Conservation (phyloP, 371 early-diverging fungal genomes). For the Mucor indicus region DNA sequence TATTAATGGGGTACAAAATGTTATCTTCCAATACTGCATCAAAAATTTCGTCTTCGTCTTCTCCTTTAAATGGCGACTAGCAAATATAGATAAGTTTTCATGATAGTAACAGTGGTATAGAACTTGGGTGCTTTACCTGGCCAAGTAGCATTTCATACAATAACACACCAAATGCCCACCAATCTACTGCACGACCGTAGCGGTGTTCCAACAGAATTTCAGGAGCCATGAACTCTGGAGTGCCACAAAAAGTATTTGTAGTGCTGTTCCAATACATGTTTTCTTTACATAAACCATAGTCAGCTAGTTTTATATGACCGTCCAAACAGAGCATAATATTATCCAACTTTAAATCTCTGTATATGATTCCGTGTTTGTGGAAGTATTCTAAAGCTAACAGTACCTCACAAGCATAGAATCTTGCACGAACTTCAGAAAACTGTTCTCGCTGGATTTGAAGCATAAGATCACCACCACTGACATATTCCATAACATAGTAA, state of each 20-base stretch:
- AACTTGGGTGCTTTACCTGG: slow-evolving; percentile 25
- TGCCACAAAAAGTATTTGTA: slow-evolving; percentile 97
- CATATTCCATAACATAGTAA: slow-evolving; percentile 99
- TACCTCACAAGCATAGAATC: slow-evolving; percentile 97
- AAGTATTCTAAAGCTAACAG: slow-evolving; percentile 94
- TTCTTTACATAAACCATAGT: slow-evolving; percentile 98
- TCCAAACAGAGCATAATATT: slow-evolving; percentile 92
- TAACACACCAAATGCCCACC: slow-evolving; percentile 99
- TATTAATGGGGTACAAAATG: slow-evolving; percentile 82
- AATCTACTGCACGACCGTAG: slow-evolving; percentile 94
- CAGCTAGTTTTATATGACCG: slow-evolving; percentile 98
- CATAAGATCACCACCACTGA: slow-evolving; percentile 99
- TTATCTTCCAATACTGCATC: slow-evolving; percentile 90
- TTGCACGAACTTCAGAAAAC: slow-evolving; percentile 87
- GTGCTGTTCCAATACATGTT: slow-evolving; percentile 80
- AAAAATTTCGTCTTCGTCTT: slow-evolving; percentile 92
- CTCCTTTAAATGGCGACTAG: slow-evolving; percentile 88
- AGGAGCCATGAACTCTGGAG: slow-evolving; percentile 99
- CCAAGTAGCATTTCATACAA: slow-evolving; percentile 97
- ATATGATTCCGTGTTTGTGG: slow-evolving; percentile 92
- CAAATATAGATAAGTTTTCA: neutral
- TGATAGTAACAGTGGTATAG: too few relatives aligned
- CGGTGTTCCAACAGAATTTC: slow-evolving; percentile 92
- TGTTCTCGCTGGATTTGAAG: slow-evolving; percentile 89
- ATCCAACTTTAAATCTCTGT: slow-evolving; percentile 98